Base-by-base conservation (phyloP, 169 alveolate genomes). In the Plasmodium yoelii region DNA sequence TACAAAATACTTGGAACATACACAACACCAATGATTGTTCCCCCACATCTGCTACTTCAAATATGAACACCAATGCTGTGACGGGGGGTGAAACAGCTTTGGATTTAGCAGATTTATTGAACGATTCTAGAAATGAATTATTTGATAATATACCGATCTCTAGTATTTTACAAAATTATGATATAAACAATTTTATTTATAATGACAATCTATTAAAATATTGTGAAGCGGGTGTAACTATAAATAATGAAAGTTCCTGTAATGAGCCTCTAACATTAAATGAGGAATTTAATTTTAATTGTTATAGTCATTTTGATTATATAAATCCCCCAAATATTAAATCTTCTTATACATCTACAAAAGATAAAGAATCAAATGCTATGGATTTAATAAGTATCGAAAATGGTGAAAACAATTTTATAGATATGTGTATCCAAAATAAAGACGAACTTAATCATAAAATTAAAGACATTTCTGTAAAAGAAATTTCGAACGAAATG, bases 131-230 rank as follows among this genome's bases (percentile, higher is more conserved):
- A 42, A 82, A 67, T 59, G 28, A 49, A 12, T 42, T 82, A 22
- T 47, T 61, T n/a, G 91, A 86, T 22, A 70, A 65, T 18, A 69
- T 68, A 34, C 15, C 82, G 7, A 61, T 86, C 24, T 69, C 39
- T 28, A 59, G 19, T 39, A 59, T 86, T 28, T 44, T 86, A 70
- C 70, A 86, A 47, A 86, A 86, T 2, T 86, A 71, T 47, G 91
- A 86, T 63, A 46, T 86, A 10, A 86, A 73, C n/a, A 34, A 59
- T 47, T 69, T 86, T 34, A 69, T 86, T 15, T 69, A 44, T n/a
- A 86, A 86, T 60, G 91, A 86, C 70, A 26, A 13, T 42, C 64
- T 86, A 53, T 86, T 86, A 65, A 86, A 57, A 9, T 69, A 70
- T 86, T 86, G 80, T 28, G 91, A 86, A 9, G 18, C 74, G 5